Percentiles rank a stretch among this genome's conserved stretches.
These are phyloP conservation scores for Dendrocalamus sinicus DNA, from an alignment of 176 grass and related monocot species.

Conservation along the genomic window DNA sequence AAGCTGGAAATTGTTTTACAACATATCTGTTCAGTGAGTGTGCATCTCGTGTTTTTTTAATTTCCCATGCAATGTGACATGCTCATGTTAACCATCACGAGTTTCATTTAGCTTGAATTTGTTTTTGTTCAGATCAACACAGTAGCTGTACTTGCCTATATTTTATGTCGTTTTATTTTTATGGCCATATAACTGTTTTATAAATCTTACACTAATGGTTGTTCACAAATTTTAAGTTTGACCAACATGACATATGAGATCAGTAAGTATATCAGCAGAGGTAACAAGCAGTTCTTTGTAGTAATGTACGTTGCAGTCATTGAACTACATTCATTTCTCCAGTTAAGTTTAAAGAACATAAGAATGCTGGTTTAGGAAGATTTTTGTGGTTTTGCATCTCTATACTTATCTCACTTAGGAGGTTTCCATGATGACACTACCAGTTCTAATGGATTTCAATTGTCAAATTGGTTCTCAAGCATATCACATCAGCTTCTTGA, in stretches of 20 bases:
- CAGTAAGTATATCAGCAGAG: background rate
- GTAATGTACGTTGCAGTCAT: background rate
- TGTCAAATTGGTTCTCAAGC: background rate
- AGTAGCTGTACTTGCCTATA: background rate
- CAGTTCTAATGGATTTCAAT: constrained; percentile 2
- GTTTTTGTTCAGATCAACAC: background rate
- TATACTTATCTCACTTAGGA: background rate
- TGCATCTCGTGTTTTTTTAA: background rate
- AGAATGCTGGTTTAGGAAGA: background rate
- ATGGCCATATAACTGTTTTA: background rate
- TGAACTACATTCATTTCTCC: background rate
- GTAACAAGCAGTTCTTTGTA: background rate
- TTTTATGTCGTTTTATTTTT: constrained; percentile 24
- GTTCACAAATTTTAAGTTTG: constrained; percentile 1
- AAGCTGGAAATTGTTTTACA: background rate
- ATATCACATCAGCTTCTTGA: constrained; percentile 21
- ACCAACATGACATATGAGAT: background rate
- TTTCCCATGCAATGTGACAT: background rate
- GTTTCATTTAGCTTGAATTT: background rate
- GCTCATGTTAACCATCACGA: constrained; percentile 7
- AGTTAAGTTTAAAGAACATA: constrained; percentile 24
- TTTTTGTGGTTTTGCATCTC: background rate
- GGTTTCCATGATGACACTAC: background rate
- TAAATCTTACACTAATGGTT: background rate
- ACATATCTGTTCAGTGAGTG: background rate